A percentile compares a stretch with the other conserved stretches of the same genome.
phyloP scores from a whole-genome alignment of 2,329 filamentous ascomycete genomes.

The Ophiostoma australiae region DNA sequence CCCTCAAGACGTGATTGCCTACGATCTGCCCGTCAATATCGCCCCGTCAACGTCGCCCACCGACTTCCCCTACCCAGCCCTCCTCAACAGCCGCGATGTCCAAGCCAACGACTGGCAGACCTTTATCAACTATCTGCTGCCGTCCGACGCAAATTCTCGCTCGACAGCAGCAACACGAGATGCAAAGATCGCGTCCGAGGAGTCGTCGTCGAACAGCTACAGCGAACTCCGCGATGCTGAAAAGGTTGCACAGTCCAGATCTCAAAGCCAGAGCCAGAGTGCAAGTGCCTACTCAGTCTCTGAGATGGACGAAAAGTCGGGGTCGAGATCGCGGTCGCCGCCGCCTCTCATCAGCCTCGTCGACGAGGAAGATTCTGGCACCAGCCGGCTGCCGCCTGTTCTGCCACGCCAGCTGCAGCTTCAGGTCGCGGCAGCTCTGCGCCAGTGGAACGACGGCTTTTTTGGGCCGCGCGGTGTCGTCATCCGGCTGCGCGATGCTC shows the following conservation, averaged over 20 bases:
- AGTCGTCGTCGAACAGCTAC: not conserved
- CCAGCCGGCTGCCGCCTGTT: conserved; percentile 31
- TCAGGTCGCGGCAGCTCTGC: conserved; percentile 40
- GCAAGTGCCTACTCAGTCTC: not conserved
- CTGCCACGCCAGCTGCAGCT: conserved; percentile 20
- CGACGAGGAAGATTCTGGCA: conserved; percentile 5
- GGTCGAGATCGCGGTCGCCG: conserved; percentile 20
- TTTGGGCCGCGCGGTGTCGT: conserved; percentile 48
- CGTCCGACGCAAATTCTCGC: conserved; percentile 37
- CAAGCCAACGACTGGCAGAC: conserved; percentile 54
- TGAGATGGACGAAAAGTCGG: conserved; percentile 34
- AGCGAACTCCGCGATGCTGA: not conserved
- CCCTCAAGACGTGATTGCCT: conserved; percentile 28
- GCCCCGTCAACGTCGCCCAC: conserved; percentile 37
- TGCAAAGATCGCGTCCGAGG: not conserved
- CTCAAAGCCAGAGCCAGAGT: conserved; percentile 32
- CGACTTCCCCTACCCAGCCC: conserved; percentile 42
- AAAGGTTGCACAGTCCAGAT: conserved; percentile 48
- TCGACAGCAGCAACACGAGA: not conserved
- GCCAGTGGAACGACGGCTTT: conserved; percentile 55
- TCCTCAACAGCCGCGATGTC: conserved; percentile 42
- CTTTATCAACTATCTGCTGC: conserved; percentile 53
- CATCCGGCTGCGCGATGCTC: conserved; percentile 36
- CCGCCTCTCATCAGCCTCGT: conserved; percentile 14
- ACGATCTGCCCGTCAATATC: conserved; percentile 36